Evolutionary conservation across 345 rosid species (phyloP), one percentile per base, ranked within the genome.

Genomic region (Eucalyptus melliodora): DNA sequence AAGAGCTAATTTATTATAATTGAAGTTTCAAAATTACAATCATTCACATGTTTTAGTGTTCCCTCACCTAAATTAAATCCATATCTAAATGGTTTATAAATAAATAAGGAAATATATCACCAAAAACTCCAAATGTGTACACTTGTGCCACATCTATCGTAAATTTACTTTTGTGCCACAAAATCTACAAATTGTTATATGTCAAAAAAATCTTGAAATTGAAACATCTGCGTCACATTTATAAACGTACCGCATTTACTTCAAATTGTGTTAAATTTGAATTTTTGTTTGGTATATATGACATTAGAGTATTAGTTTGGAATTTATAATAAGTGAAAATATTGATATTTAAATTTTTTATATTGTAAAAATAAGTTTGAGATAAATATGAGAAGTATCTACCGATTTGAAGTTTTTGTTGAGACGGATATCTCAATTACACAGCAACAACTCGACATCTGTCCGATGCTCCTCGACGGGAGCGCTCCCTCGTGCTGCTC

Each of bases 181-280:
- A 56, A 56, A 56, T 23, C 30, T 30, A 56, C 13, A 56, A 56
- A 56, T 26, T 9, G 6, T 0, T 56, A 56, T 24, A 56, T 56
- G 30, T 56, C 62, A 4, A 10, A 24, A 56, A 24, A 56, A 10
- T 56, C 30, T 56, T 26, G 6, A 56, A 56, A 24, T 56, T 10
- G 13, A 26, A 23, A 24, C 62, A 56, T 24, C 1, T 1, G 0
- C 0, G 3, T 56, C 6, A 9, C 62, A 56, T 56, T 56, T 56
- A 24, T 56, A 23, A 9, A 4, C 6, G 1, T 56, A 24, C 6
- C 14, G 0, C 62, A 56, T 24, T 4, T 56, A 9, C 3, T 24
- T 2, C 12, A 56, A 24, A 56, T 56, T 56, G 13, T 10, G 30
- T 56, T 56, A 56, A 24, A 24, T 56, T 26, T 56, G 30, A 26